Percentiles rank a stretch among this genome's conserved stretches.
phyloP scores from a whole-genome alignment of 1,284 basidiomycete genomes.

The Earliella scabrosa region DNA sequence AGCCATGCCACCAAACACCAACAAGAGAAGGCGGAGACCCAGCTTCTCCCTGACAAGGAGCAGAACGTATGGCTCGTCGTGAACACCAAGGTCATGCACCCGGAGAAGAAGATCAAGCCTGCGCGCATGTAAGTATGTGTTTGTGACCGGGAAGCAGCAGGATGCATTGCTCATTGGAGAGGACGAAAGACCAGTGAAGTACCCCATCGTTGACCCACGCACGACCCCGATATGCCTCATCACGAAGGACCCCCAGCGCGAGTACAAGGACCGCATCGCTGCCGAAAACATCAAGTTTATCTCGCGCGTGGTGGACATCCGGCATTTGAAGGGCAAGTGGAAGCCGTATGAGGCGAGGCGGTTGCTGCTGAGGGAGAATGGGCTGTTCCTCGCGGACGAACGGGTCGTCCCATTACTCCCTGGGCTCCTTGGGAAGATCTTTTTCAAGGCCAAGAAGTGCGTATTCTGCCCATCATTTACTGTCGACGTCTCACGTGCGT shows the following conservation, averaged over 20 bases:
- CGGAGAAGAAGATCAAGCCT: slow-evolving; percentile 82
- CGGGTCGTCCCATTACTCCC: slow-evolving; percentile 89
- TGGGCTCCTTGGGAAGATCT: slow-evolving; percentile 85
- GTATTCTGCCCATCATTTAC: slow-evolving; percentile 29
- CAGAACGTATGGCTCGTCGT: slow-evolving; percentile 88
- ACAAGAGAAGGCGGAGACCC: slow-evolving; percentile 67
- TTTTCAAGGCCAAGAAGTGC: slow-evolving; percentile 95
- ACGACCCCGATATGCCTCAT: slow-evolving; percentile 85
- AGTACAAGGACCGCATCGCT: slow-evolving; percentile 93
- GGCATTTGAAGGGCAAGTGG: slow-evolving; percentile 91
- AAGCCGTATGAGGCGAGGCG: slow-evolving; percentile 91
- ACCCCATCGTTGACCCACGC: slow-evolving; percentile 85
- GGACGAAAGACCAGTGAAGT: slow-evolving; percentile 66
- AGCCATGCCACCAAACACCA: slow-evolving; percentile 69
- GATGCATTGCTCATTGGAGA: not conserved
- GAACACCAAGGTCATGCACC: slow-evolving; percentile 80
- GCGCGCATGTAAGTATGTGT: slow-evolving; percentile 73
- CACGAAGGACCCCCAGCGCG: slow-evolving; percentile 93
- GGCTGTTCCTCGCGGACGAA: slow-evolving; percentile 93
- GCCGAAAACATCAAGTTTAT: slow-evolving; percentile 85
- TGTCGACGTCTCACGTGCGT: not conserved
- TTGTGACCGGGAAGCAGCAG: too few species aligned
- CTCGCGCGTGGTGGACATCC: slow-evolving; percentile 89
- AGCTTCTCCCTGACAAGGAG: slow-evolving; percentile 82
- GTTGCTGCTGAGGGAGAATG: slow-evolving; percentile 86